Evolutionary conservation across 1,139 yeast species (phyloP).

Genomic region (Zygosaccharomyces sapae): DNA sequence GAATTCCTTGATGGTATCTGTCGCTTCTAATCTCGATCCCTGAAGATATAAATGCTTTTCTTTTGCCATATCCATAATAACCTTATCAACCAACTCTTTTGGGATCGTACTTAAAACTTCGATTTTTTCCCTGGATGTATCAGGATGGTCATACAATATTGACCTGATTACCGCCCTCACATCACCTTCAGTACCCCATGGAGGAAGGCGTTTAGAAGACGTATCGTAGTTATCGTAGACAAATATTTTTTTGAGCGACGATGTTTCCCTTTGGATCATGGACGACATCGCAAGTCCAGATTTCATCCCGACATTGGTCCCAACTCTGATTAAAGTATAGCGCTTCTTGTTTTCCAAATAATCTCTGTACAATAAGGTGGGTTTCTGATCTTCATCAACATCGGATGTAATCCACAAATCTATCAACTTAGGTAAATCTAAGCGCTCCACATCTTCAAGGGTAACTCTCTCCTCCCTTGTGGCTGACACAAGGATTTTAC

Average conservation of each 20-base stretch:
- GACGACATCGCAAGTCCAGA: constrained; percentile 33
- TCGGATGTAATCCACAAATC: constrained; percentile 31
- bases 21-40: constrained; percentile 31
- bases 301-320: constrained; percentile 10
- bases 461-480: constrained; percentile 31
- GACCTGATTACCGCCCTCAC: constrained; percentile 32
- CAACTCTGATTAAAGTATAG: constrained; percentile 25
- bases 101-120: constrained; percentile 22
- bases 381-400: constrained; percentile 14
- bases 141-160: constrained; percentile 25
- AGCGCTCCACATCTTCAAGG: constrained; percentile 31
- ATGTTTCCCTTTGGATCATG: constrained; percentile 35
- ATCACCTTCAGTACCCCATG: constrained; percentile 19
- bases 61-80: constrained; percentile 35
- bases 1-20: constrained; percentile 25
- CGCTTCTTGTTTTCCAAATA: constrained; percentile 27
- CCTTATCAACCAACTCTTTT: constrained; percentile 31
- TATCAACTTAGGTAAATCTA: constrained; percentile 27
- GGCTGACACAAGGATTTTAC: constrained; percentile 29
- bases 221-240: constrained; percentile 5
- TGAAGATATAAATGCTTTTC: constrained; percentile 31
- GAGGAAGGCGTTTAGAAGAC: constrained; percentile 1
- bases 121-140: constrained; percentile 25
- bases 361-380: constrained; percentile 24
- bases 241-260: constrained; percentile 28